phyloP scores from a whole-genome alignment of 129 eudicot species.

The Rutidosis leptorrhynchoides region DNA sequence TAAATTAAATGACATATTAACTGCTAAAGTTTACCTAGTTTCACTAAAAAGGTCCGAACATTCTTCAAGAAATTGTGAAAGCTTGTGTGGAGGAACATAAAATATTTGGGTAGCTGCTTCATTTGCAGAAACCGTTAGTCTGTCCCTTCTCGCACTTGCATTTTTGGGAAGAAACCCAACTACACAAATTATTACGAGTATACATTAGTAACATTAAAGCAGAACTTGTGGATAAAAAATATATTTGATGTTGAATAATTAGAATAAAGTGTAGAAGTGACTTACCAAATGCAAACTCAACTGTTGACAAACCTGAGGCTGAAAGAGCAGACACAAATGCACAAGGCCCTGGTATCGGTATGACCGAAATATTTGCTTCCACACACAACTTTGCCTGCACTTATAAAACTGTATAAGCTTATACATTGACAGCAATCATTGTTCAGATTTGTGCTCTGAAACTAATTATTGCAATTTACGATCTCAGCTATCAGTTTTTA shows the following conservation, averaged over 20 bases:
- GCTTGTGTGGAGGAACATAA: constrained; percentile 95
- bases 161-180: constrained; percentile 97
- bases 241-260: background rate
- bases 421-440: background rate
- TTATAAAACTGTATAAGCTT: background rate
- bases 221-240: constrained; percentile 1
- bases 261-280: background rate
- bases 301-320: constrained; percentile 83
- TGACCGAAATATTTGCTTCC: constrained; percentile 57
- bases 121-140: constrained; percentile 57
- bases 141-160: constrained; percentile 62
- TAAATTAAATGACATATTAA: background rate
- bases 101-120: constrained; percentile 81
- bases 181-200: constrained; percentile 34
- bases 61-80: constrained; percentile 77
- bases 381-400: constrained; percentile 68
- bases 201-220: background rate
- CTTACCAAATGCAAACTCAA: constrained; percentile 89
- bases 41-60: constrained; percentile 61
- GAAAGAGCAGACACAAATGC: constrained; percentile 89
- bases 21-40: constrained; percentile 45
- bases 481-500: background rate
- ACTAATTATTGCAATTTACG: background rate
- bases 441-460: background rate
- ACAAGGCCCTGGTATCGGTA: constrained; percentile 91